A percentile compares a stretch with the other conserved stretches of the same genome.
phyloP scores from a whole-genome alignment of 441 rosid genomes.

The Adansonia grandidieri region DNA sequence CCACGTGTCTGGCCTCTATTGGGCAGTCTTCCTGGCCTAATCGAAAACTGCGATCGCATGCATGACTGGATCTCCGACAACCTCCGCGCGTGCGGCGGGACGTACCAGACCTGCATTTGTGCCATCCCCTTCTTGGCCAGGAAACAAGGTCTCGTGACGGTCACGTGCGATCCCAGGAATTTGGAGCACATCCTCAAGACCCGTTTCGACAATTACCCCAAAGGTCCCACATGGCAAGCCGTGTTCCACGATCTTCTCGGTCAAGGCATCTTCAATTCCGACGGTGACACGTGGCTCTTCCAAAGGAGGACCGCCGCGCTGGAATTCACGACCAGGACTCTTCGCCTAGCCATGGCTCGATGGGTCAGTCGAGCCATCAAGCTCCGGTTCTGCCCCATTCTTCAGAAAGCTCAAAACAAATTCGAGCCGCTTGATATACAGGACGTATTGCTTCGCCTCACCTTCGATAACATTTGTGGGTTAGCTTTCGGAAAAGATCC shows the following conservation, averaged over 20 bases:
- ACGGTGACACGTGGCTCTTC: slow-evolving; percentile 91
- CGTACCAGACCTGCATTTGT: slow-evolving; percentile 96
- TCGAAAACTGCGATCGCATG: slow-evolving; percentile 83
- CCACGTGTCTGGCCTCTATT: slow-evolving; percentile 90
- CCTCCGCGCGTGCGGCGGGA: slow-evolving; percentile 90
- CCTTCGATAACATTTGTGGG: slow-evolving; percentile 94
- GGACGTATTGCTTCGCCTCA: slow-evolving; percentile 84
- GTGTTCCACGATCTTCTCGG: slow-evolving; percentile 95
- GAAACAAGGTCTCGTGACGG: slow-evolving; percentile 94
- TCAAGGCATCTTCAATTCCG: slow-evolving; percentile 89
- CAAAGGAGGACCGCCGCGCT: slow-evolving; percentile 94
- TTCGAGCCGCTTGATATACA: slow-evolving; percentile 78
- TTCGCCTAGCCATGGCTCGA: slow-evolving; percentile 96
- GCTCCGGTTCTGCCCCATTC: slow-evolving; percentile 68
- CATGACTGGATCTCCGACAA: slow-evolving; percentile 99
- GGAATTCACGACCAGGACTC: slow-evolving; percentile 93
- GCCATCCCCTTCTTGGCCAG: slow-evolving; percentile 77
- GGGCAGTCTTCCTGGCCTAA: slow-evolving; percentile 93
- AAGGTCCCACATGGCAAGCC: slow-evolving; percentile 98
- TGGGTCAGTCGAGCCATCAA: slow-evolving; percentile 86
- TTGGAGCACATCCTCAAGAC: slow-evolving; percentile 85
- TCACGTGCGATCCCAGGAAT: slow-evolving; percentile 92
- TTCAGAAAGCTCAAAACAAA: slow-evolving; percentile 52
- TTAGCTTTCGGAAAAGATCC: slow-evolving; percentile 98
- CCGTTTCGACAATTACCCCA: slow-evolving; percentile 92